A percentile compares a stretch with the other conserved stretches of the same genome.
phyloP scores from a whole-genome alignment of 176 grass and related monocot species.

The Juncus inflexus region DNA sequence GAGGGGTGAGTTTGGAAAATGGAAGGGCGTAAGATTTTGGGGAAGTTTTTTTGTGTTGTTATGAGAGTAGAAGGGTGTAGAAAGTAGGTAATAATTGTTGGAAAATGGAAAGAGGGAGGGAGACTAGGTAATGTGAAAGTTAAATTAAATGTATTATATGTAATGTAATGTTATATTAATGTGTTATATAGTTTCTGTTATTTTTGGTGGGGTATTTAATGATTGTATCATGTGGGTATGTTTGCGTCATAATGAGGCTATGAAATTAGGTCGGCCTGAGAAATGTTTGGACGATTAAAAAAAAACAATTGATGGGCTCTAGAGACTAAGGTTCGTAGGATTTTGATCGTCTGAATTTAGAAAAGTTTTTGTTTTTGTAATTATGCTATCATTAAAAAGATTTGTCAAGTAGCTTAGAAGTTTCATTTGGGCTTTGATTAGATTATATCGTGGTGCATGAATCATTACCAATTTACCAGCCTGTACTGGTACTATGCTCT shows the following conservation, averaged over 20 bases:
- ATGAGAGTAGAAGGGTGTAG: constrained; percentile 21
- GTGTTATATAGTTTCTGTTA: constrained; percentile 24
- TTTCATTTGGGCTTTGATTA: too few relatives aligned
- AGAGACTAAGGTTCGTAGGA: too few relatives aligned
- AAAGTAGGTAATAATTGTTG: constrained; percentile 11
- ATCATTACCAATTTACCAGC: too few relatives aligned
- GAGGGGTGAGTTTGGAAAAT: constrained; percentile 3
- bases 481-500: too few relatives aligned
- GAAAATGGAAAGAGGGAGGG: neutral
- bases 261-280: constrained; percentile 9
- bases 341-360: too few relatives aligned
- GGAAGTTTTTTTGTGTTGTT: constrained; percentile 13
- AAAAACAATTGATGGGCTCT: too few relatives aligned
- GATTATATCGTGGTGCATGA: too few relatives aligned
- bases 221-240: constrained; percentile 24
- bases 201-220: constrained; percentile 10
- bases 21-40: neutral
- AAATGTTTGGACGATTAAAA: too few relatives aligned
- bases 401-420: too few relatives aligned
- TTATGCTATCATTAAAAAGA: too few relatives aligned
- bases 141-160: neutral
- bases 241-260: constrained; percentile 18
- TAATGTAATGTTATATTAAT: constrained; percentile 22
- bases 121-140: neutral
- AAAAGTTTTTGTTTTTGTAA: too few relatives aligned